A percentile compares a stretch with the other conserved stretches of the same genome.
phyloP scores from a whole-genome alignment of 106 monocot species.

The Phalaenopsis equestris region DNA sequence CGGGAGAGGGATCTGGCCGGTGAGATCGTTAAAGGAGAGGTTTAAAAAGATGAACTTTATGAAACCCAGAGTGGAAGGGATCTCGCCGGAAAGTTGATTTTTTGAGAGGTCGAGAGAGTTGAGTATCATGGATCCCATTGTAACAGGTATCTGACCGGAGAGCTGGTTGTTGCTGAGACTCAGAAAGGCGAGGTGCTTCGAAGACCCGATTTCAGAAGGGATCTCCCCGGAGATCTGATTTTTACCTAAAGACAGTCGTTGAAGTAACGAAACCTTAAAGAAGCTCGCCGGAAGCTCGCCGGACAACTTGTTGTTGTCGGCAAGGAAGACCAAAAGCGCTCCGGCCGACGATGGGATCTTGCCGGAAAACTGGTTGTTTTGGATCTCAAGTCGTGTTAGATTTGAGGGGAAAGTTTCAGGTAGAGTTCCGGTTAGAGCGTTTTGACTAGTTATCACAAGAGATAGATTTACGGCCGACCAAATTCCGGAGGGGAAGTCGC shows the following conservation, averaged over 20 bases:
- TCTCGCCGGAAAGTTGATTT: slow-evolving; percentile 22
- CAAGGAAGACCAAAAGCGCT: slow-evolving; percentile 26
- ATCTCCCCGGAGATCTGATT: slow-evolving; percentile 56
- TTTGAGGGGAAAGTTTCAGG: slow-evolving; percentile 36
- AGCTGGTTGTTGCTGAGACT: slow-evolving; percentile 33
- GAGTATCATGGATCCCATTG: slow-evolving; percentile 17
- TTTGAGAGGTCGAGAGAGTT: slow-evolving; percentile 27
- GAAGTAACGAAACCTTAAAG: slow-evolving; percentile 15
- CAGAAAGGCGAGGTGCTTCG: slow-evolving; percentile 23
- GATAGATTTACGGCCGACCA: slow-evolving; percentile 43
- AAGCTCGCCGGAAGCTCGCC: slow-evolving; percentile 31
- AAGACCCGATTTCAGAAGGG: slow-evolving; percentile 10
- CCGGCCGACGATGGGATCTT: slow-evolving; percentile 31
- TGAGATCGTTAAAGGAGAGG: slow-evolving; percentile 33
- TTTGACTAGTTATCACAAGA: slow-evolving; percentile 17
- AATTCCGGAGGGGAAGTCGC: slow-evolving; percentile 35
- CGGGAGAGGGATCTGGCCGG: slow-evolving; percentile 26
- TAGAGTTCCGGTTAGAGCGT: slow-evolving; percentile 46
- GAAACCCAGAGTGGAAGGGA: slow-evolving; percentile 1
- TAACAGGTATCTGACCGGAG: slow-evolving; percentile 24
- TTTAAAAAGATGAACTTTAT: slow-evolving; percentile 11
- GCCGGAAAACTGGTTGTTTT: slow-evolving; percentile 55
- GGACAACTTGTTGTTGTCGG: slow-evolving; percentile 37
- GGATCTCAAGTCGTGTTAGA: slow-evolving; percentile 40
- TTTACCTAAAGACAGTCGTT: slow-evolving; percentile 18